phyloP scores from a whole-genome alignment of 805 yeast genomes.

The Monosporozyma yasuniensis region DNA sequence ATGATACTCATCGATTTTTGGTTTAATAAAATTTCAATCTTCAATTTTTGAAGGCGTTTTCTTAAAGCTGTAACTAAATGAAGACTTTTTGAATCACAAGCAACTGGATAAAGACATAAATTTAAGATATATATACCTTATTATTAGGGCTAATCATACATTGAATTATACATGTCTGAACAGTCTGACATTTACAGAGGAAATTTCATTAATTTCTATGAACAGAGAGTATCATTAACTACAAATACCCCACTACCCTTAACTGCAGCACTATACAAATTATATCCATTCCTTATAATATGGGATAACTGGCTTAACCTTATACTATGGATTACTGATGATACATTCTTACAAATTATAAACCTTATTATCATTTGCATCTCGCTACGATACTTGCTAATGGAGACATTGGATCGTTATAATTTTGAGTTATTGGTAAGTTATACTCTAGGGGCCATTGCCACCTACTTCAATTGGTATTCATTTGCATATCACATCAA shows the following conservation, averaged over 20 bases:
- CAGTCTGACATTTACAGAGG: slow-evolving; percentile 5
- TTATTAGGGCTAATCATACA: neutral
- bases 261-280: slow-evolving; percentile 15
- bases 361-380: slow-evolving; percentile 14
- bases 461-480: slow-evolving; percentile 8
- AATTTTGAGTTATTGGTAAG: slow-evolving; percentile 2
- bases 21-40: neutral
- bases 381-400: slow-evolving; percentile 9
- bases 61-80: neutral
- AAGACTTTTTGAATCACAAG: neutral
- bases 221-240: slow-evolving; percentile 17
- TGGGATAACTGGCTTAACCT: slow-evolving; percentile 19
- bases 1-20: neutral
- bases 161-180: neutral
- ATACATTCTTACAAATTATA: slow-evolving; percentile 22
- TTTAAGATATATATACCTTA: neutral
- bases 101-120: neutral
- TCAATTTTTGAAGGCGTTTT: neutral
- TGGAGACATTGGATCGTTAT: neutral
- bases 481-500: slow-evolving; percentile 17
- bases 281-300: slow-evolving; percentile 24
- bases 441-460: slow-evolving; percentile 18
- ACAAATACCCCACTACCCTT: slow-evolving; percentile 16
- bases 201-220: slow-evolving; percentile 14
- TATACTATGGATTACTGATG: slow-evolving; percentile 25